These are phyloP conservation scores for Aspergillus fijiensis DNA, from an alignment of 2,329 filamentous ascomycete species.

Conservation along the genomic window DNA sequence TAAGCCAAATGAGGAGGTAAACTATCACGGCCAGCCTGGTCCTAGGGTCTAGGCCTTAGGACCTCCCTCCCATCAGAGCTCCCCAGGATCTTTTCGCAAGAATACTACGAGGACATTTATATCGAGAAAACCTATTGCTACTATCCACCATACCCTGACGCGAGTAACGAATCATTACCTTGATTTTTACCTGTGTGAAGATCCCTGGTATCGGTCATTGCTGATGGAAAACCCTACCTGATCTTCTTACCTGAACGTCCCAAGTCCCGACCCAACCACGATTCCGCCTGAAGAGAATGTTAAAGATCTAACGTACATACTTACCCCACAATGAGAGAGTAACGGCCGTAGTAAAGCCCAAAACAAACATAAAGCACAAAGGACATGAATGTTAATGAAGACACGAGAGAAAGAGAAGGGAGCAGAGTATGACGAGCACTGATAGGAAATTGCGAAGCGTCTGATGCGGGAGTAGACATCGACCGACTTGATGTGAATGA, in stretches of 20 bases:
- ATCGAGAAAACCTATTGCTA: background rate
- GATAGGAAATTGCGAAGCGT: constrained; percentile 1
- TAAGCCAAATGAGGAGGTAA: too few species aligned
- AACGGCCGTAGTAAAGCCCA: constrained; percentile 31
- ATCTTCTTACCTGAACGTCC: constrained; percentile 44
- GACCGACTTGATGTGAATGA: background rate
- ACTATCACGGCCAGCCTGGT: too few species aligned
- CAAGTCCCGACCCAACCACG: constrained; percentile 18
- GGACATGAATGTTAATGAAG: constrained; percentile 17
- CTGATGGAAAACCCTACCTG: constrained; percentile 40
- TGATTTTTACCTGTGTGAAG: constrained; percentile 22
- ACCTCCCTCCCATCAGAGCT: background rate
- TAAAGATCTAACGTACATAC: constrained; percentile 46
- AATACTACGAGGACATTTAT: background rate
- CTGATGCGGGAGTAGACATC: constrained; percentile 3
- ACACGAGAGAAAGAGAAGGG: constrained; percentile 29
- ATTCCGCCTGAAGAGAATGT: constrained; percentile 22
- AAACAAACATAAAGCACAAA: constrained; percentile 26
- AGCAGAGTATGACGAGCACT: constrained; percentile 1
- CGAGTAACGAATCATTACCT: constrained; percentile 16
- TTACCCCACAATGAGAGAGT: constrained; percentile 33
- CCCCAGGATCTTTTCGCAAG: background rate
- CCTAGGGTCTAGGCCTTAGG: constrained; percentile 22
- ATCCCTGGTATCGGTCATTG: constrained; percentile 28
- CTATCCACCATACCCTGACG: background rate